Evolutionary conservation across 2,329 filamentous ascomycete genomes (phyloP), one percentile per base, ranked within the genome.

Genomic region (Arthrinium phaeospermum): DNA sequence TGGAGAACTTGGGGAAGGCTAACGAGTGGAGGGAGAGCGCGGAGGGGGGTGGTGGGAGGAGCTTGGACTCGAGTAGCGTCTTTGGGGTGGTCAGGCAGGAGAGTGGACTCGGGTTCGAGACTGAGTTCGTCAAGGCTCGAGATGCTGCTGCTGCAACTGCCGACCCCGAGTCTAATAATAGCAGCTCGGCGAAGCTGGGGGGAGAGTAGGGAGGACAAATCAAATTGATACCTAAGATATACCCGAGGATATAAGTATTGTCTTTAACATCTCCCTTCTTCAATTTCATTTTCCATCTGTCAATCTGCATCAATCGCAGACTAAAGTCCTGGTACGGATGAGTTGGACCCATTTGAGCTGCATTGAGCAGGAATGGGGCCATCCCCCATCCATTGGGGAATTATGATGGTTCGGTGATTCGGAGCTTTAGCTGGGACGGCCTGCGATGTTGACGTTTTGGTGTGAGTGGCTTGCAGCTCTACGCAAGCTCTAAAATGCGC

Each of bases 31-130:
- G 67, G 46, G 72, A 68, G 64, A 44, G 80, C 74, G 82, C 81
- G 0, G 78, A 81, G 3, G 73, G 78, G 24, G 78, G 75, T 7
- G 79, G 74, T 7, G 79, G 74, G 0, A 78, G 85, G 57, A 75
- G 77, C 1, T 75, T 88, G 37, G 87, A 89, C 77, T 88, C 86
- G 13, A 86, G 84, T 13, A 83, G 83, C n/a, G 81, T 88, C 76
- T 89, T 85, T 78, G 87, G 87, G 0, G 77, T 85, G 34, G 75
- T 88, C 34, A 81, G 86, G 64, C 74, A 75, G 70, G 79, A 84
- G 70, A 82, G 85, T 1, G 85, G 84, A 0, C 71, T 88, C 22
- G 75, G 79, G 0, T 88, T 88, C 77, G 82, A 86, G 75, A 86
- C 78, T 1, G 81, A 83, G 4, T 41, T 79, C 13, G 77, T 83